Base-by-base conservation (phyloP, 2,329 filamentous ascomycete species). In the Pseudopyrenochaeta lycopersici region DNA sequence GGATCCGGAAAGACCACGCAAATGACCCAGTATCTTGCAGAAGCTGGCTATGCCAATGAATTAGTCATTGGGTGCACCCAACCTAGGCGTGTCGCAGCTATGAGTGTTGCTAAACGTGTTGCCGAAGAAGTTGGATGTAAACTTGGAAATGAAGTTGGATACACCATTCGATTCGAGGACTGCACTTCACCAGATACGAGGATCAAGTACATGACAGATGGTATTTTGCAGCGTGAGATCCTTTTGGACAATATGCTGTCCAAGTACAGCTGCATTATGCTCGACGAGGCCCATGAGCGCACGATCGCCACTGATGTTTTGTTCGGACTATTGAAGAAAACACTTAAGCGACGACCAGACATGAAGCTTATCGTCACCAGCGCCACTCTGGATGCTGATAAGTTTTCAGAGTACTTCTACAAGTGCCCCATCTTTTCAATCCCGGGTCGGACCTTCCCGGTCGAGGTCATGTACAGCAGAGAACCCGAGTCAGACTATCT, bases 301-400 rank as follows among this genome's bases (percentile, higher is more conserved):
- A 99, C 95, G 0, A 88, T 99, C 57, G 92, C 94, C 18, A 99
- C 96, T 7, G 95, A 99, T 82, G 95, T 99, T 59, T 83, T 99
- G 53, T 98, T 99, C 90, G 95, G 93, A 50, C 83, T 99, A 54
- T 81, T 99, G 56, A 99, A 99, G 81, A 91, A 96, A 72, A 89
- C 98, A 36, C 88, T 93, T 30, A 78, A 84, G 66, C 87, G 92
- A 68, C 85, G 95, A 54, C 85, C 91, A 3, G 95, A 99, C 76
- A 83, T 99, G 70, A 99, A 99, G 82, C 91, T 99, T 71, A 95
- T 99, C 72, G 95, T 99, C 84, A 99, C 98, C 88, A 98, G 94
- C 72, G 95, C 95, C 56, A 99, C 95, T 9, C 85, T 99, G 4
- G 94, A 99, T 72, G 95, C 95, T 7, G 95, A 98, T 73, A 98